Evolutionary conservation across 306 rosid genomes (phyloP).

Genomic region (Dryas alaskensis): DNA sequence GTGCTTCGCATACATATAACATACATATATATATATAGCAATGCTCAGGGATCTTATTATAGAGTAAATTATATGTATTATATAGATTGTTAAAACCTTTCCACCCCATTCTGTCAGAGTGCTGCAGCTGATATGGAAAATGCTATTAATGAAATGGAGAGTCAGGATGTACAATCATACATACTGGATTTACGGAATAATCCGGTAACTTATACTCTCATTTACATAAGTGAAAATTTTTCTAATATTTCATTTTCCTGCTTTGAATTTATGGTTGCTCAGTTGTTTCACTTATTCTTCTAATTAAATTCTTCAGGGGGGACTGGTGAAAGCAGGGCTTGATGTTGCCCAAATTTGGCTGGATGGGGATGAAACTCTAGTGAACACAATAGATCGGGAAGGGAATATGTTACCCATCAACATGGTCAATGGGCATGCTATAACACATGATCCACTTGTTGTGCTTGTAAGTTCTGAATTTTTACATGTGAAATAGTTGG

Average conservation of each 20-base stretch:
- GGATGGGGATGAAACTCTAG: slow-evolving; percentile 95
- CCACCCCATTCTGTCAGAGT: slow-evolving; percentile 42
- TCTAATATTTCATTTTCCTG: not conserved
- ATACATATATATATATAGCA: not conserved
- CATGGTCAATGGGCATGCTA: slow-evolving; percentile 85
- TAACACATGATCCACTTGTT: slow-evolving; percentile 92
- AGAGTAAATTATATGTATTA: not conserved
- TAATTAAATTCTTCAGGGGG: slow-evolving; percentile 60
- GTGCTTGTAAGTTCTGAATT: slow-evolving; percentile 66
- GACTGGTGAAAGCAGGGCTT: slow-evolving; percentile 85
- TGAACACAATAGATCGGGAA: slow-evolving; percentile 77
- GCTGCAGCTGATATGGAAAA: slow-evolving; percentile 88
- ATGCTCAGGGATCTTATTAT: not conserved
- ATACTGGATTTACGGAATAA: slow-evolving; percentile 92
- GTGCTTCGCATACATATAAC: too few relatives aligned
- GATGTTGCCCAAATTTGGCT: slow-evolving; percentile 97
- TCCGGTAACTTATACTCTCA: slow-evolving; percentile 53
- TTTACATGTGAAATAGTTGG: not conserved
- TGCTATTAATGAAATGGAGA: slow-evolving; percentile 74
- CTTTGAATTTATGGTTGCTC: slow-evolving; percentile 4
- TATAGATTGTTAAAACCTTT: slow-evolving; percentile 1
- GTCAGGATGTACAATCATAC: slow-evolving; percentile 84
- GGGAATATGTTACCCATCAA: slow-evolving; percentile 78
- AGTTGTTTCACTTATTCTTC: slow-evolving; percentile 6
- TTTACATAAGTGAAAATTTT: not conserved